phyloP scores from a whole-genome alignment of 176 grass and related monocot species.

The Oryza australiensis region DNA sequence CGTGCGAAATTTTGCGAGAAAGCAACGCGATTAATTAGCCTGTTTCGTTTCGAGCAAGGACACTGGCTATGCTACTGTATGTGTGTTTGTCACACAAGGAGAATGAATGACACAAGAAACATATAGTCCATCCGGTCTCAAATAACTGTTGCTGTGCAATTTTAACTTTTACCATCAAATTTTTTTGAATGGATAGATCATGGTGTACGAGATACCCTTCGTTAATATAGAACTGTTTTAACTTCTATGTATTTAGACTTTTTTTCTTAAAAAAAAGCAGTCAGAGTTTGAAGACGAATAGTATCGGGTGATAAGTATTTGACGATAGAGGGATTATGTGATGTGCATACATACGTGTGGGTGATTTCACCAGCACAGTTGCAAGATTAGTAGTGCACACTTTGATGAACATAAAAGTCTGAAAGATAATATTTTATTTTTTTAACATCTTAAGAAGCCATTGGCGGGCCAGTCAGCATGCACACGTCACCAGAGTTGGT shows the following conservation, averaged over 20 bases:
- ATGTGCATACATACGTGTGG: not conserved
- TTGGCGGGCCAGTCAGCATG: not conserved
- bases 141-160: too few relatives aligned
- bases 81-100: too few relatives aligned
- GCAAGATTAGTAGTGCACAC: not conserved
- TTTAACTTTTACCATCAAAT: too few relatives aligned
- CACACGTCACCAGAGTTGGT: slow-evolving; percentile 7
- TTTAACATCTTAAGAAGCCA: not conserved
- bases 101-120: too few relatives aligned
- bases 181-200: too few relatives aligned
- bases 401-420: not conserved
- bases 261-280: too few relatives aligned
- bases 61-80: not conserved
- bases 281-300: too few relatives aligned
- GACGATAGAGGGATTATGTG: not conserved
- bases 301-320: not conserved
- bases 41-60: not conserved
- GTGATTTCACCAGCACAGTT: slow-evolving; percentile 6
- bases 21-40: not conserved
- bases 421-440: not conserved
- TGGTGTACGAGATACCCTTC: too few relatives aligned
- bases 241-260: too few relatives aligned
- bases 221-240: too few relatives aligned
- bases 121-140: too few relatives aligned
- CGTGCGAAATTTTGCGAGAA: slow-evolving; percentile 16